These are phyloP conservation scores for Solanum aculeatissimum DNA, from an alignment of 305 asterid genomes.

Conservation along the genomic window DNA sequence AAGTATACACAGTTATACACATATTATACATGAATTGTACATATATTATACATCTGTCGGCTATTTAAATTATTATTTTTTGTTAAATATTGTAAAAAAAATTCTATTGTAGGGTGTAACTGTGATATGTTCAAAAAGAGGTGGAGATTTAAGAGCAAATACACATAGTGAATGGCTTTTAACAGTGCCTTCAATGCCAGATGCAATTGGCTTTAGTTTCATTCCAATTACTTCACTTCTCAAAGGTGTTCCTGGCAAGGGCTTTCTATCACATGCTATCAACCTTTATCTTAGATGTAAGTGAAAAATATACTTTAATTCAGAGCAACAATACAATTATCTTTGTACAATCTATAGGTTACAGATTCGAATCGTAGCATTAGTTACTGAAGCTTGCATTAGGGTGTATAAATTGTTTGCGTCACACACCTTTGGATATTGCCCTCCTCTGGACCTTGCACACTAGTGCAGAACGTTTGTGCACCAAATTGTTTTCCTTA, in stretches of 20 bases:
- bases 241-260: slow-evolving; percentile 68
- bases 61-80: too few species aligned
- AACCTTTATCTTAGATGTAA: slow-evolving; percentile 83
- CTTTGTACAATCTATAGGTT: neutral
- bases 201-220: slow-evolving; percentile 59
- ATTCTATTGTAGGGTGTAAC: slow-evolving; percentile 51
- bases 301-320: neutral
- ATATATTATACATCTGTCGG: too few species aligned
- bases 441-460: neutral
- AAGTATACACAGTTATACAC: too few species aligned
- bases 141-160: slow-evolving; percentile 48
- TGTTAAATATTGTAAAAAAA: too few species aligned
- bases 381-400: neutral
- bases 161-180: slow-evolving; percentile 76
- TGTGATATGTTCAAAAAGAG: slow-evolving; percentile 72
- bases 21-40: too few species aligned
- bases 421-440: neutral
- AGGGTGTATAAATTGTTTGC: neutral
- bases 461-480: neutral
- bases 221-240: slow-evolving; percentile 89
- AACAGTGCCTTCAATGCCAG: slow-evolving; percentile 65
- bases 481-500: neutral
- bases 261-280: slow-evolving; percentile 88
- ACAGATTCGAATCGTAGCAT: neutral
- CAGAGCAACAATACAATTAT: neutral